Evolutionary conservation across 148 eudicot species (phyloP).

Genomic region (Vaccinium vitisidaea): DNA sequence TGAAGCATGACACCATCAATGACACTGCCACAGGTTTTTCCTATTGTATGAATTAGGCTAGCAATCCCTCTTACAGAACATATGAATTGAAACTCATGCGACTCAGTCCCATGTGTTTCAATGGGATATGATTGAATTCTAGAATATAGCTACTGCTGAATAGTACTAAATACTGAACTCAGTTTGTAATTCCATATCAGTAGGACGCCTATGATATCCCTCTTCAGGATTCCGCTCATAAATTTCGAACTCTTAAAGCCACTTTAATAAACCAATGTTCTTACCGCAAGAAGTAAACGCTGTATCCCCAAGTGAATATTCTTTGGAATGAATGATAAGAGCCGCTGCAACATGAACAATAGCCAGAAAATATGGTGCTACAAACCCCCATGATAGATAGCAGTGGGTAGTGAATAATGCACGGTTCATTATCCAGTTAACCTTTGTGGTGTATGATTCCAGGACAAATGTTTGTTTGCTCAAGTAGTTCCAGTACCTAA

Average conservation of each 20-base stretch:
- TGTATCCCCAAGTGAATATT: constrained; percentile 45
- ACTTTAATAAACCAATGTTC: constrained; percentile 20
- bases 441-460: constrained; percentile 80
- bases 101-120: too few species aligned
- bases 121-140: background rate
- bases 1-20: background rate
- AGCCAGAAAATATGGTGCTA: constrained; percentile 84
- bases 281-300: constrained; percentile 58
- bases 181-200: background rate
- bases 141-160: background rate
- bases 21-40: background rate
- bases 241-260: background rate
- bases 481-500: constrained; percentile 97
- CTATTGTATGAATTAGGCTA: constrained; percentile 6
- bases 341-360: constrained; percentile 76
- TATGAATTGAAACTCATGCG: too few species aligned
- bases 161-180: background rate
- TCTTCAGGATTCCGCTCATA: constrained; percentile 1
- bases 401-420: constrained; percentile 84
- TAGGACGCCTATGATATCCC: background rate
- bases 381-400: constrained; percentile 98
- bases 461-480: constrained; percentile 97
- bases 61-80: background rate
- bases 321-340: constrained; percentile 46
- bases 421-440: constrained; percentile 90